phyloP scores from a whole-genome alignment of 805 yeast species.

The Metschnikowia sp. region DNA sequence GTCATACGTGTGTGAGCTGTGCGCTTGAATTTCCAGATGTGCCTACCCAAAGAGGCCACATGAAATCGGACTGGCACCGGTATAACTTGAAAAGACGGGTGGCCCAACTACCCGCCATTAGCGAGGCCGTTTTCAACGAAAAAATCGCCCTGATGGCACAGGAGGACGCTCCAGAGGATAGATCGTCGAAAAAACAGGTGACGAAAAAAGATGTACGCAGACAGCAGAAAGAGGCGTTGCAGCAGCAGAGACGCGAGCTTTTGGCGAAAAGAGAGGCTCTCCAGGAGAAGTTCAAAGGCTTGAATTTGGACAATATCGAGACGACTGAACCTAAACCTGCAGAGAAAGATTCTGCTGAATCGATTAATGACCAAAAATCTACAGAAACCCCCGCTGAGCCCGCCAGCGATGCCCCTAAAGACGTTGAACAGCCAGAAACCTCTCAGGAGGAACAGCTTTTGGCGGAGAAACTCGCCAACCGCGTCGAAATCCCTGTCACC shows the following conservation, averaged over 20 bases:
- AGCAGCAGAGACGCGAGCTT: conserved; percentile 46
- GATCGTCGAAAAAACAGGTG: conserved; percentile 22
- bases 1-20: conserved; percentile 36
- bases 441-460: conserved; percentile 40
- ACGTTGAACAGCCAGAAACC: conserved; percentile 15
- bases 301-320: background rate
- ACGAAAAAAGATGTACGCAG: conserved; percentile 51
- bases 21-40: conserved; percentile 36
- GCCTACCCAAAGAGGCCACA: conserved; percentile 38
- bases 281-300: conserved; percentile 7
- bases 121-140: conserved; percentile 21
- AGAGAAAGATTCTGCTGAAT: conserved; percentile 5
- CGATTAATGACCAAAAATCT: conserved; percentile 1
- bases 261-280: conserved; percentile 25
- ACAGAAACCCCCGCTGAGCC: background rate
- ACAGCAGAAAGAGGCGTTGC: conserved; percentile 47
- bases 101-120: conserved; percentile 30
- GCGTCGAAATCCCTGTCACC: conserved; percentile 46
- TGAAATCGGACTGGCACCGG: conserved; percentile 47
- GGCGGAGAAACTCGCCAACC: conserved; percentile 43
- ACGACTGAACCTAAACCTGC: background rate
- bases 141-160: conserved; percentile 21
- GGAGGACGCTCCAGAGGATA: conserved; percentile 17
- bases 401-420: background rate
- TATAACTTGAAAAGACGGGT: conserved; percentile 44